Evolutionary conservation across 2,329 filamentous ascomycete species (phyloP).

Genomic region (Aureobasidium mangrovei): DNA sequence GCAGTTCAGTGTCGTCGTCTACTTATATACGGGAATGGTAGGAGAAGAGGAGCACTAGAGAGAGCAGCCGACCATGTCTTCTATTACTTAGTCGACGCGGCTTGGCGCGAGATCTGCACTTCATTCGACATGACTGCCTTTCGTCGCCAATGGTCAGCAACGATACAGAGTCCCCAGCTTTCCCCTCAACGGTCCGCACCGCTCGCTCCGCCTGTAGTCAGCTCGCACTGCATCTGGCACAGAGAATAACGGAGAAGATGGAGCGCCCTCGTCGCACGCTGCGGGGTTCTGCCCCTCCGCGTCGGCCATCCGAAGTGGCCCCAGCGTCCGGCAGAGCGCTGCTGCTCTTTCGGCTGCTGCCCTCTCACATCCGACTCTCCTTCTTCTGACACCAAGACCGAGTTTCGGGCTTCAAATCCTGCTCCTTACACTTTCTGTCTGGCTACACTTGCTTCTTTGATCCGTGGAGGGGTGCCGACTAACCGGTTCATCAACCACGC

Average conservation of each 20-base stretch:
- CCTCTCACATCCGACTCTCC: not conserved
- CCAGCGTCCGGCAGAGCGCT: conserved; percentile 2
- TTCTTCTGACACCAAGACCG: not conserved
- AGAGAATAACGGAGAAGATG: not conserved
- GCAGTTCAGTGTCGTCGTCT: no score
- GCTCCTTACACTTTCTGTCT: not conserved
- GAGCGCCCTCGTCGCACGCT: not conserved
- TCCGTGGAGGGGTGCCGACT: not conserved
- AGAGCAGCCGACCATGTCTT: no score
- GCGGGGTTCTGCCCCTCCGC: not conserved
- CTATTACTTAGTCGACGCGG: no score
- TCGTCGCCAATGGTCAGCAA: not conserved
- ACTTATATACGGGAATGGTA: no score
- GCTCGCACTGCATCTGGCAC: not conserved
- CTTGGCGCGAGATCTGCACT: no score
- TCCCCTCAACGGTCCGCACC: not conserved
- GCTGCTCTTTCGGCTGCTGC: not conserved
- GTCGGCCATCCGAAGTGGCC: not conserved
- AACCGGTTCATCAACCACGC: not conserved
- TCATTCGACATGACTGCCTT: no score
- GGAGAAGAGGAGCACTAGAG: no score
- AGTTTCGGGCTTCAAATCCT: not conserved
- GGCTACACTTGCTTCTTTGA: not conserved
- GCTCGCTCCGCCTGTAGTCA: not conserved
- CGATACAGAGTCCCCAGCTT: not conserved